Conservation (phyloP, 345 rosid genomes). For the Murraya paniculata region DNA sequence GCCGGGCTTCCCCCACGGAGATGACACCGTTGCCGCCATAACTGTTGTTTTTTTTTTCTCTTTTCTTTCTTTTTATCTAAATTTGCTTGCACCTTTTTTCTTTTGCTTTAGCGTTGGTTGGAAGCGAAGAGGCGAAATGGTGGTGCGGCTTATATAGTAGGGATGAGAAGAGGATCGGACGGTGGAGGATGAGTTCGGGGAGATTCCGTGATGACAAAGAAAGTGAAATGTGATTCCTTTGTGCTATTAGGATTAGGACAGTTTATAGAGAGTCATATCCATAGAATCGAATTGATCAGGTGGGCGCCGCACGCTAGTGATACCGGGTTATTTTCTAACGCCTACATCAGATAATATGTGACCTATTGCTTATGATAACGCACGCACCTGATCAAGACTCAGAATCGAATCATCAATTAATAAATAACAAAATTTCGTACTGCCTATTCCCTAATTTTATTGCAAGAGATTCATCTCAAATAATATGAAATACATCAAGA, state of each 20-base stretch:
- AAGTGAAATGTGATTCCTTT: not conserved
- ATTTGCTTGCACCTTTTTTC: not conserved
- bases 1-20: conserved; percentile 95
- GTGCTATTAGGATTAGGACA: not conserved
- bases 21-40: conserved; percentile 84
- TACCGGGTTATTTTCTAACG: no score
- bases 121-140: conserved; percentile 14
- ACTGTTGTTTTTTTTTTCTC: not conserved
- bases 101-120: conserved; percentile 29
- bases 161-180: conserved; percentile 32
- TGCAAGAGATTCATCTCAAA: no score
- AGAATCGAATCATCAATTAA: no score
- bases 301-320: no score
- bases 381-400: no score
- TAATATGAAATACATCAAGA: no score
- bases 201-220: not conserved
- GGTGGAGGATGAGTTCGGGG: conserved; percentile 23
- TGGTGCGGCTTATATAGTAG: conserved; percentile 15
- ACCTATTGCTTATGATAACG: no score
- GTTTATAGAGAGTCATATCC: no score
- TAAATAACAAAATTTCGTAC: no score
- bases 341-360: no score
- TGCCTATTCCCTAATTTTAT: no score
- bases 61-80: not conserved
- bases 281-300: no score